Evolutionary conservation across 768 basidiomycete genomes (phyloP), one percentile per base, ranked within the genome.

Genomic region (Suillus subluteus): DNA sequence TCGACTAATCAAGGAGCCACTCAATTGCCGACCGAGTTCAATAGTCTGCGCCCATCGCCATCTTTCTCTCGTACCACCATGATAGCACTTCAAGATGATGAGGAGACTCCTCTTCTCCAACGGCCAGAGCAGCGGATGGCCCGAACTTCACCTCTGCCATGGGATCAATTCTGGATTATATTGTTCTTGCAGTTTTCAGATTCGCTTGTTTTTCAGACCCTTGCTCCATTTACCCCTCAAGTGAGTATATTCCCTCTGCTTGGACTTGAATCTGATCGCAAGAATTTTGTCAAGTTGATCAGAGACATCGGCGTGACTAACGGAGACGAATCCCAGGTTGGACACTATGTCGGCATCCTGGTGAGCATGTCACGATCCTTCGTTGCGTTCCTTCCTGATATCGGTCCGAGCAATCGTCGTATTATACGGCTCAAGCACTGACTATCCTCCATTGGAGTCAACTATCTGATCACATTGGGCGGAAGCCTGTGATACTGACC

Each of bases 101-200:
- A 89, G 73, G 86, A 86, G 74, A 86, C 86, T 1, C 86, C 87
- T 26, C 73, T 88, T 73, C 78, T 88, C 66, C 75, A 67, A 21
- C 38, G 21, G 32, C 37, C 40, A 69, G 73, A 81, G 71, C 26
- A 43, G 18, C 21, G 6, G 41, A 21, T 23, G 23, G 2, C 58
- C 64, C 75, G 58, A 71, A 26, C 77, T 30, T 84, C 87, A 4
- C 87, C 87, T 58, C 73, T 91, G 38, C 90, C 90, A 30, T 85
- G 82, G 84, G 80, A 79, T 66, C 90, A 91, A 79, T 82, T 91
- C 67, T 81, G 80, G 62, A 84, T 91, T 64, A 79, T 91, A 4
- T 75, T 92, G 65, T 81, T 90, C 70, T 80, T 92, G 35, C 89
- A 91, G 75, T 83, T 91, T 62, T 84, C 89, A 62, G 90, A 92